Percentiles rank a stretch among this genome's conserved stretches.
phyloP scores from a whole-genome alignment of 768 basidiomycete species.

The Lactifluus subvellereus region DNA sequence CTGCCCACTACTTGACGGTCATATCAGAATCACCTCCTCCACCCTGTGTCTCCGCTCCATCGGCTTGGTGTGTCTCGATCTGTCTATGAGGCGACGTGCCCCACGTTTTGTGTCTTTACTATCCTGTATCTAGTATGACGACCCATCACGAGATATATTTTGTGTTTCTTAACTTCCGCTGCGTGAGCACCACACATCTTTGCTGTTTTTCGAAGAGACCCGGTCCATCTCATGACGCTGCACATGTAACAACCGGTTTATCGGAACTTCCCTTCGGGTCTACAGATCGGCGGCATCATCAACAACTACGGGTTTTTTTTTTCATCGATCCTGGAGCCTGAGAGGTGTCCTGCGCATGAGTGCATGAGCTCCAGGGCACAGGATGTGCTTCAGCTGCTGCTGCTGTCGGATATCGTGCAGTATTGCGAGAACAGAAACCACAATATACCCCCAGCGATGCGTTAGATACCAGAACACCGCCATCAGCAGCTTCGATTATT shows the following conservation, averaged over 20 bases:
- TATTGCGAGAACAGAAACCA: too few species aligned
- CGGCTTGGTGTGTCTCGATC: neutral
- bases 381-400: too few species aligned
- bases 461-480: too few species aligned
- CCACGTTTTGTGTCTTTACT: constrained; percentile 1
- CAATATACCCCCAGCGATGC: too few species aligned
- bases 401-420: too few species aligned
- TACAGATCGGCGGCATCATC: too few species aligned
- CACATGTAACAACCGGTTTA: neutral
- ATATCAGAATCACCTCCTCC: neutral
- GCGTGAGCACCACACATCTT: neutral
- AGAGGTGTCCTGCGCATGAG: too few species aligned
- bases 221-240: neutral
- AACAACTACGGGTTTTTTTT: too few species aligned
- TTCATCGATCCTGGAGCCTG: too few species aligned
- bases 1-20: neutral
- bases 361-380: too few species aligned
- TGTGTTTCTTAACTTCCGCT: neutral
- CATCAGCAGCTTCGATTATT: too few species aligned
- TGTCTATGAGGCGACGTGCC: neutral
- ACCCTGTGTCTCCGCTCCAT: neutral
- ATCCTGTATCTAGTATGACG: constrained; percentile 11
- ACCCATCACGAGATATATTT: constrained; percentile 1
- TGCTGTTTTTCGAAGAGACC: neutral
- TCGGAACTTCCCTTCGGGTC: too few species aligned